Conservation (phyloP, 257 asterid species). For the Salvia splendens region DNA sequence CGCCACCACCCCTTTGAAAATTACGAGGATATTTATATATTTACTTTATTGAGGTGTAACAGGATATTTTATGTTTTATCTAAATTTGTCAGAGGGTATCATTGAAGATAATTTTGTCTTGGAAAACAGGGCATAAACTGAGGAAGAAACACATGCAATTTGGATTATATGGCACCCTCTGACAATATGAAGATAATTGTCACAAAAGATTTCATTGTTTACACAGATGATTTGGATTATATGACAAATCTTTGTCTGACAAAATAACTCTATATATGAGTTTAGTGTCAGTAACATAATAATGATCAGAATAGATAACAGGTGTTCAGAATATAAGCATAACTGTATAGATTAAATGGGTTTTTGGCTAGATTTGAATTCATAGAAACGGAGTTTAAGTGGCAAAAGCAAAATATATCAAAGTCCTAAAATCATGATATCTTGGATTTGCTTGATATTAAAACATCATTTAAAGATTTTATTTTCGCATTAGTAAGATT, state of each 20-base stretch:
- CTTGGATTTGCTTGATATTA: not conserved
- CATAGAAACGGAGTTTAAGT: no score
- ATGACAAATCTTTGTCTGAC: constrained; percentile 1
- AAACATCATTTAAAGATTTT: not conserved
- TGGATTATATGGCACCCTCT: not conserved
- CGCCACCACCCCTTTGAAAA: constrained; percentile 78
- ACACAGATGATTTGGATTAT: not conserved
- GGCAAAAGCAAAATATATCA: not conserved
- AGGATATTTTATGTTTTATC: not conserved
- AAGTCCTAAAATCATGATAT: not conserved
- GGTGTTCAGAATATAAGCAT: not conserved
- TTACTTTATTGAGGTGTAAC: not conserved
- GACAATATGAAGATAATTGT: not conserved
- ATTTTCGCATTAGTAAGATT: no score
- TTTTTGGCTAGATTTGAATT: not conserved
- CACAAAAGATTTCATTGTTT: not conserved
- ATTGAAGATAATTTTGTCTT: not conserved
- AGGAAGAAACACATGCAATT: constrained; percentile 13
- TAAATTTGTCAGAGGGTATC: not conserved
- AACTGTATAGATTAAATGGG: not conserved
- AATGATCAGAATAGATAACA: not conserved
- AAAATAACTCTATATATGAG: not conserved
- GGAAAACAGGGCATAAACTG: not conserved
- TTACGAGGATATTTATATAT: accelerated
- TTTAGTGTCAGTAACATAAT: not conserved